Conservation (phyloP, 352 stramenopile species). For the Pythium plurisporium region DNA sequence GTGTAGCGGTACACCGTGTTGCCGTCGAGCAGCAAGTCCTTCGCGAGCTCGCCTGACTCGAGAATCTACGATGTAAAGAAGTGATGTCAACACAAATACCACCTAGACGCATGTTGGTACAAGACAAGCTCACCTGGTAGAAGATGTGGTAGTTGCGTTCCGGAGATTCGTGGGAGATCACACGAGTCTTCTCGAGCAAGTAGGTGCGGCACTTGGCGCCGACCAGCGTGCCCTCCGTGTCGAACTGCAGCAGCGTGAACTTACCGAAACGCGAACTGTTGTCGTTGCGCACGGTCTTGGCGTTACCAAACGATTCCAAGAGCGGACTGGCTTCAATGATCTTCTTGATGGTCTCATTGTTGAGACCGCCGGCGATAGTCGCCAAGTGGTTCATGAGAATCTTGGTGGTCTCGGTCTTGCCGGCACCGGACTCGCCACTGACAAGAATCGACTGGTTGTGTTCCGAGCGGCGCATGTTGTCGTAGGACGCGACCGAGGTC, state of each 20-base stretch:
- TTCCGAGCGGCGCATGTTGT: slow-evolving; percentile 52
- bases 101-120: no score
- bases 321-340: slow-evolving; percentile 82
- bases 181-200: slow-evolving; percentile 91
- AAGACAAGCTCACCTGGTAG: slow-evolving; percentile 79
- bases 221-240: slow-evolving; percentile 52
- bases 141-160: slow-evolving; percentile 87
- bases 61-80: no score
- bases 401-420: slow-evolving; percentile 89
- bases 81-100: no score
- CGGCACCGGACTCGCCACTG: slow-evolving; percentile 81
- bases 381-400: slow-evolving; percentile 88
- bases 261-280: slow-evolving; percentile 51
- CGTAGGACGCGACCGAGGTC: slow-evolving; percentile 64
- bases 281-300: slow-evolving; percentile 49
- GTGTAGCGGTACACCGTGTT: slow-evolving; percentile 62
- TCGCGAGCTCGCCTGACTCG: slow-evolving; percentile 12
- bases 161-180: slow-evolving; percentile 63
- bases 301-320: slow-evolving; percentile 80
- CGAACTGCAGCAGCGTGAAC: slow-evolving; percentile 58
- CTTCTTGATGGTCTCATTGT: slow-evolving; percentile 75
- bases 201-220: slow-evolving; percentile 85
- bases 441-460: slow-evolving; percentile 86
- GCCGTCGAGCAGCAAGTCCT: slow-evolving; percentile 44
- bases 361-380: slow-evolving; percentile 54